Conservation (phyloP, 2,329 filamentous ascomycete genomes). For the Rasamsonia emersonii region DNA sequence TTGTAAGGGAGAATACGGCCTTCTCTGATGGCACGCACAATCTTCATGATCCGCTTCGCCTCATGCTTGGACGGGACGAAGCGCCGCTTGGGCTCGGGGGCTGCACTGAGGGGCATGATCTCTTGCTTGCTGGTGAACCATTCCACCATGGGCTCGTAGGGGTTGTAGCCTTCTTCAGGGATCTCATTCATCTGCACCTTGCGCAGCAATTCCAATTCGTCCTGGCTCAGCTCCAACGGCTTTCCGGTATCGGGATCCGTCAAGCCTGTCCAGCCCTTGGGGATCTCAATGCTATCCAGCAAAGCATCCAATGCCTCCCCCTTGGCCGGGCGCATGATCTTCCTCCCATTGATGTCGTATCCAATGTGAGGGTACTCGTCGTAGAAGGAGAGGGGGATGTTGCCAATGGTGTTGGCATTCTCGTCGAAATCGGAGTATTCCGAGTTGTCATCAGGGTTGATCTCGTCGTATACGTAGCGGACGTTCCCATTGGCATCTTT, state of each 20-base stretch:
- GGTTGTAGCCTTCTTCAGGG: conserved; percentile 80
- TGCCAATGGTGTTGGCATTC: conserved; percentile 81
- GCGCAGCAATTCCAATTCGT: conserved; percentile 81
- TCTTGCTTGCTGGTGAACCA: conserved; percentile 89
- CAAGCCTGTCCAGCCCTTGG: conserved; percentile 93
- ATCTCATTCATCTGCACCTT: conserved; percentile 84
- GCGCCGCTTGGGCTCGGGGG: conserved; percentile 89
- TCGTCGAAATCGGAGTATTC: conserved; percentile 82
- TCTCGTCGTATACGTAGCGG: conserved; percentile 87
- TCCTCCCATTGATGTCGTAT: conserved; percentile 98
- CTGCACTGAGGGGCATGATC: conserved; percentile 88
- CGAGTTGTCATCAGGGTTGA: conserved; percentile 90
- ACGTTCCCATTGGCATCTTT: conserved; percentile 84
- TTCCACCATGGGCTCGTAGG: conserved; percentile 87
- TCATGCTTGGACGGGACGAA: conserved; percentile 97
- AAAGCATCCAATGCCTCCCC: conserved; percentile 89
- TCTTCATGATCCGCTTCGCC: conserved; percentile 91
- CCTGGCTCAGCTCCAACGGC: conserved; percentile 73
- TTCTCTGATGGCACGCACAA: conserved; percentile 90
- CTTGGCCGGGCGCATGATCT: conserved; percentile 90
- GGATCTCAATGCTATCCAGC: conserved; percentile 91
- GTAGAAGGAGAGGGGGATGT: conserved; percentile 92
- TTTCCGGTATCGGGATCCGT: conserved; percentile 93
- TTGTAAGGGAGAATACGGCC: conserved; percentile 89
- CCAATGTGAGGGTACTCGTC: conserved; percentile 97